Conservation (phyloP, 169 alveolate species). For the Cystoisospora suis region DNA sequence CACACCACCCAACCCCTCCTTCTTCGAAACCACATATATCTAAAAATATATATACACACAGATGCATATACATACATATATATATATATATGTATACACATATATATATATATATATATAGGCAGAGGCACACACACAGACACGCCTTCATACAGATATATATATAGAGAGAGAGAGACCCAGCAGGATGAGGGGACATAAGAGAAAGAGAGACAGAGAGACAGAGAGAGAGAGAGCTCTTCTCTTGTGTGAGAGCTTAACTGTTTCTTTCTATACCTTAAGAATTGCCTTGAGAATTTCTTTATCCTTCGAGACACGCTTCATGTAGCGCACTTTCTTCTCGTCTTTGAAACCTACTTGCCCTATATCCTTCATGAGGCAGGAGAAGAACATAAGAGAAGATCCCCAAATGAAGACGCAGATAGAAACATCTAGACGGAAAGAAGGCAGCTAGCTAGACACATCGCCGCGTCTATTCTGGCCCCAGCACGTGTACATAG, state of each 20-base stretch:
- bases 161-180: neutral
- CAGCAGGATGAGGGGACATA: neutral
- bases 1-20: neutral
- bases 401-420: too few species aligned
- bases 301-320: conserved; percentile 30
- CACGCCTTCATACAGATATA: neutral
- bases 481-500: too few species aligned
- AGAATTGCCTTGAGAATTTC: conserved; percentile 38
- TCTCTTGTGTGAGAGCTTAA: conserved; percentile 1
- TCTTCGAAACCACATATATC: neutral
- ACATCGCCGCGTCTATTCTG: too few species aligned
- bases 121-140: neutral
- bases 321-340: conserved; percentile 2
- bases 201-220: neutral
- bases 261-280: neutral
- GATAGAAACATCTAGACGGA: too few species aligned
- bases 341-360: conserved; percentile 61
- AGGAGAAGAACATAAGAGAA: too few species aligned
- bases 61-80: neutral
- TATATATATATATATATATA: too few species aligned
- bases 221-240: neutral
- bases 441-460: too few species aligned
- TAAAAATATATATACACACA: neutral
- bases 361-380: conserved; percentile 86
- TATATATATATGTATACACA: neutral